Evolutionary conservation across 257 asterid genomes (phyloP), one percentile per base, ranked within the genome.

Genomic region (Coffea canephora): DNA sequence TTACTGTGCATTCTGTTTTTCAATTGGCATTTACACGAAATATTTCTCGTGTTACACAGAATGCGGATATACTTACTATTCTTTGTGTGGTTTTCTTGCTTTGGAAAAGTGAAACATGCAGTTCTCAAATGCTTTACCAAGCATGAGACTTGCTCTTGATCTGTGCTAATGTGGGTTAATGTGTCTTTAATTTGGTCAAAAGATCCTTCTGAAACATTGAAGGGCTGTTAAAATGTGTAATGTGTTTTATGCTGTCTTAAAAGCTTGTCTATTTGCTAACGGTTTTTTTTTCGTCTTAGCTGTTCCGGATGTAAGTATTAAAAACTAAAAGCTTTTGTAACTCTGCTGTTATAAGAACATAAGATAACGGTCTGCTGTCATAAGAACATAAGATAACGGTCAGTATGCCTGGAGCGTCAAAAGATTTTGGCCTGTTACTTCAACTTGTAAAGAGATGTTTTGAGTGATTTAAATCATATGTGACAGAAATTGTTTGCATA

Each of bases 1-100:
- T 74, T 77, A 65, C 36, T 76, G 77, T 71, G 71, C 83, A 62
- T 78, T 83, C 25, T 15, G 3, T 73, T 64, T 43, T 48, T 75
- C 27, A 4, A 25, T 25, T n/a, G 72, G 72, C 16, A 14, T 41
- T 69, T 27, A 16, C 34, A 18, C n/a, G 36, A 39, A 39, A 15
- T 76, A 43, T 57, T 75, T 48, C 49, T 48, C 6, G 0, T 12
- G 34, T 65, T 8, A 25, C 73, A 15, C 27, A 39, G 39, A 69
- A 69, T 69, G 70, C n/a, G 21, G 73, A 69, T 69, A 9, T 18
- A 7, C 19, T 49, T 41, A 3, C 18, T 36, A 0, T 34, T 7
- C 14, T 8, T 69, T 69, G 73, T 69, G 25, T 18, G 73, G 14
- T 39, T 18, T 69, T 69, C 73, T 39, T 69, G 43, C 73, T 39